Evolutionary conservation across 305 asterid genomes (phyloP), one percentile per base, ranked within the genome.

Genomic region (Andrographis paniculata): DNA sequence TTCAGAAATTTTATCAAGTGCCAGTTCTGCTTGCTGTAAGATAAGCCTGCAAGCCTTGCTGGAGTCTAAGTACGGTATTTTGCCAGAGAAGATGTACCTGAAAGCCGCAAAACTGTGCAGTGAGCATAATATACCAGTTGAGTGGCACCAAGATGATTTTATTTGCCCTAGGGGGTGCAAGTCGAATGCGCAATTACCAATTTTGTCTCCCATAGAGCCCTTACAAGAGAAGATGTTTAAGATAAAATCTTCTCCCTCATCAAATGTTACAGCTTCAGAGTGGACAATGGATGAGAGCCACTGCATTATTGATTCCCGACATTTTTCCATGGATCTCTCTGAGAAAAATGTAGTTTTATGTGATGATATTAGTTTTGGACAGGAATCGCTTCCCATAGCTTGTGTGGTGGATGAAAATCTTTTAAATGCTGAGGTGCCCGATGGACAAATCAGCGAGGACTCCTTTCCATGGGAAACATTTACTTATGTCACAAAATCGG

Each of bases 391-490:
- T 56, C 91, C 97, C 24, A 70, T 87, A 65, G 79, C 88, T 55
- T 92, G 99, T 67, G 95, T 84, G 64, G 88, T 92, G 58, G 95
- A 92, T 59, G 99, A 92, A 60, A 74, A 62, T 72, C 82, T 92
- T 53, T 71, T 92, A 71, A 82, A 87, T 60, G 75, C 92, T 9
- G 95, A 82, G 73, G 96, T 78, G 47, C 54, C 70, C 54, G 91
- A 81, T 66, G 94, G 86, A 42, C 92, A 76, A 54, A 67, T 65
- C 61, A 50, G 64, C 14, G 82, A 74, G 23, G 66, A 61, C 56
- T 68, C 87, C 45, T 76, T 79, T 64, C 99, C 97, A 15, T 92
- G 99, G 97, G 97, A 84, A 74, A 77, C 88, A 80, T 84, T 84
- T 75, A 84, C 80, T 11, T 92, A 87, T 55, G 71, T 80, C 42